These are phyloP conservation scores for Furcasterigmium sp. DNA, from an alignment of 2,329 filamentous ascomycete species.

Conservation along the genomic window DNA sequence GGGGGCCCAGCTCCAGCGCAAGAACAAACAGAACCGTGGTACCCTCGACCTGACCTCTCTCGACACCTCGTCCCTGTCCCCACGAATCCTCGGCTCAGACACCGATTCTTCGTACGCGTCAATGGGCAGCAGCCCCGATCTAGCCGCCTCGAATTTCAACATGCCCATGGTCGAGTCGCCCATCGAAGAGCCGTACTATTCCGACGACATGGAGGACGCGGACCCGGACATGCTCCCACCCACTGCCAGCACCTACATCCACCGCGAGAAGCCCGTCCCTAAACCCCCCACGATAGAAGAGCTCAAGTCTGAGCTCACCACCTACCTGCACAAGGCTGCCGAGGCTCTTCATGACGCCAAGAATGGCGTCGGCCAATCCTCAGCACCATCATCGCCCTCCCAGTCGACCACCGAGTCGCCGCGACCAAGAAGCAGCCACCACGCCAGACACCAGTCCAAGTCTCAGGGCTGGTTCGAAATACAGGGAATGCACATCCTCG, in stretches of 20 bases:
- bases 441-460: slow-evolving; percentile 27
- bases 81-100: slow-evolving; percentile 40
- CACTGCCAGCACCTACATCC: slow-evolving; percentile 92
- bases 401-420: background rate
- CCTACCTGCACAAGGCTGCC: slow-evolving; percentile 63
- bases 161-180: slow-evolving; percentile 41
- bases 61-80: slow-evolving; percentile 33
- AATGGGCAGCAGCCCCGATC: slow-evolving; percentile 54
- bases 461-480: slow-evolving; percentile 74
- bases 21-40: slow-evolving; percentile 55
- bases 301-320: slow-evolving; percentile 63
- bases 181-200: slow-evolving; percentile 41
- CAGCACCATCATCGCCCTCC: background rate
- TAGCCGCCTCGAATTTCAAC: slow-evolving; percentile 32
- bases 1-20: slow-evolving; percentile 76
- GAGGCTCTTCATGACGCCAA: slow-evolving; percentile 60
- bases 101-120: slow-evolving; percentile 56
- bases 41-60: slow-evolving; percentile 54
- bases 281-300: slow-evolving; percentile 80
- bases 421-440: slow-evolving; percentile 24
- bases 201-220: slow-evolving; percentile 57
- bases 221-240: slow-evolving; percentile 87
- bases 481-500: slow-evolving; percentile 86
- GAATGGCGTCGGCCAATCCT: slow-evolving; percentile 9
- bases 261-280: slow-evolving; percentile 73